Conservation (phyloP, 169 alveolate genomes). For the Plasmodium cynomolgi region DNA sequence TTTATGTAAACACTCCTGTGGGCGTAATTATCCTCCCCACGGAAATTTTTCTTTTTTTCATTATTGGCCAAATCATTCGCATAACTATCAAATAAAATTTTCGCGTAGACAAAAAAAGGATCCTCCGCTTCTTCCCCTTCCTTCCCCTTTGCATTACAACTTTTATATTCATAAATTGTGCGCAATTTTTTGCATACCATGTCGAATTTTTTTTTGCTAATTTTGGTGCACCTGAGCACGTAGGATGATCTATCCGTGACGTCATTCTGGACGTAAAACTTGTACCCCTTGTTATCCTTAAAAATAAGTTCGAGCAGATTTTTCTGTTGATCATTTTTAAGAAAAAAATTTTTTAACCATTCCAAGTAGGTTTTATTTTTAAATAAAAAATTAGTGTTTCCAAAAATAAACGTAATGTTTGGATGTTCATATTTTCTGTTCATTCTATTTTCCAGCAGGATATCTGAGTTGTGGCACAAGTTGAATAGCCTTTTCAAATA, state of each 20-base stretch:
- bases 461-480: slow-evolving; percentile 13
- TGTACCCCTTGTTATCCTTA: slow-evolving; percentile 50
- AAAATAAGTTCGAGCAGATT: slow-evolving; percentile 28
- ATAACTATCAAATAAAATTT: neutral
- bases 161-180: slow-evolving; percentile 5
- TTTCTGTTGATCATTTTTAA: slow-evolving; percentile 23
- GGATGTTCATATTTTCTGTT: neutral
- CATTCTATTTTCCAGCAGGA: slow-evolving; percentile 2
- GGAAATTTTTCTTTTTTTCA: neutral
- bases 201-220: slow-evolving; percentile 26
- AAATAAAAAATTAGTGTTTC: slow-evolving; percentile 23
- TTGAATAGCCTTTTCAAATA: slow-evolving; percentile 26
- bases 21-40: slow-evolving; percentile 13
- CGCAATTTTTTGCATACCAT: neutral
- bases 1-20: slow-evolving; percentile 26
- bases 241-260: slow-evolving; percentile 20
- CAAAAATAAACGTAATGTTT: slow-evolving; percentile 20
- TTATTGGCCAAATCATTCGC: neutral
- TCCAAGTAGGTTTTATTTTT: slow-evolving; percentile 34
- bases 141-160: neutral
- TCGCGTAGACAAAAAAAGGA: neutral
- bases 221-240: slow-evolving; percentile 35
- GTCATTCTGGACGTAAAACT: slow-evolving; percentile 43
- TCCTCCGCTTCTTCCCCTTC: neutral
- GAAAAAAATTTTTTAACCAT: slow-evolving; percentile 21